Evolutionary conservation across 2,329 filamentous ascomycete species (phyloP).

Genomic region (Akanthomyces muscarius): DNA sequence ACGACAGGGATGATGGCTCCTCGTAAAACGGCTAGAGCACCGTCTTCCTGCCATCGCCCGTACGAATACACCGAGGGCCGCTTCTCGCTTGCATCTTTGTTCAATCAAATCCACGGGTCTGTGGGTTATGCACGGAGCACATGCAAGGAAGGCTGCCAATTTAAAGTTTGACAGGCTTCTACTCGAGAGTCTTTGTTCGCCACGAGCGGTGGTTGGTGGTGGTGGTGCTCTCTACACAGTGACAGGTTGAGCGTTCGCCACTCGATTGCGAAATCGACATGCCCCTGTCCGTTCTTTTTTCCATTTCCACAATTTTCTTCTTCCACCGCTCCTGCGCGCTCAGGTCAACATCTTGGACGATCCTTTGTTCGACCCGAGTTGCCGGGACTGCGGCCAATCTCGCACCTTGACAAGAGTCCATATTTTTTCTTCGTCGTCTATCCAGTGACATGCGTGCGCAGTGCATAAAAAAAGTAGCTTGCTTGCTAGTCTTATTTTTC

Average conservation of each 20-base stretch:
- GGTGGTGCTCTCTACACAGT: too few relatives aligned
- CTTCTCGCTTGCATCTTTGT: not conserved
- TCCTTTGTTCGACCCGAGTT: not conserved
- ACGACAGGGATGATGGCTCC: not conserved
- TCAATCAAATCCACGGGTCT: not conserved
- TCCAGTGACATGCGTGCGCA: too few relatives aligned
- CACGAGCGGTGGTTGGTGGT: not conserved
- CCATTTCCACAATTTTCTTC: not conserved
- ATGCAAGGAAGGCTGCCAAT: not conserved
- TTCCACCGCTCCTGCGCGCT: not conserved
- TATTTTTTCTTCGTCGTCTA: not conserved
- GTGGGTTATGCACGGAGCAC: slow-evolving; percentile 9
- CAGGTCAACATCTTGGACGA: not conserved
- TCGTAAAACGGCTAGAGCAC: too few relatives aligned
- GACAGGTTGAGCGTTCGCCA: too few relatives aligned
- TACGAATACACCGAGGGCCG: not conserved
- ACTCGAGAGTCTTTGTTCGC: not conserved
- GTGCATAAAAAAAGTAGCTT: not conserved
- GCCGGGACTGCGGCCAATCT: not conserved
- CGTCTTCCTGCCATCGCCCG: too few relatives aligned
- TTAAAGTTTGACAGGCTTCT: slow-evolving; percentile 12
- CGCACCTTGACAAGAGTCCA: not conserved
- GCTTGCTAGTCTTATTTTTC: not conserved
- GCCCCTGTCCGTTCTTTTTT: not conserved
- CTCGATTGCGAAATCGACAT: not conserved